Percentiles rank a stretch among this genome's conserved stretches.
Evolutionary conservation across 176 grass and related monocot genomes (phyloP).

Genomic region (Echinochloa phyllopogon): DNA sequence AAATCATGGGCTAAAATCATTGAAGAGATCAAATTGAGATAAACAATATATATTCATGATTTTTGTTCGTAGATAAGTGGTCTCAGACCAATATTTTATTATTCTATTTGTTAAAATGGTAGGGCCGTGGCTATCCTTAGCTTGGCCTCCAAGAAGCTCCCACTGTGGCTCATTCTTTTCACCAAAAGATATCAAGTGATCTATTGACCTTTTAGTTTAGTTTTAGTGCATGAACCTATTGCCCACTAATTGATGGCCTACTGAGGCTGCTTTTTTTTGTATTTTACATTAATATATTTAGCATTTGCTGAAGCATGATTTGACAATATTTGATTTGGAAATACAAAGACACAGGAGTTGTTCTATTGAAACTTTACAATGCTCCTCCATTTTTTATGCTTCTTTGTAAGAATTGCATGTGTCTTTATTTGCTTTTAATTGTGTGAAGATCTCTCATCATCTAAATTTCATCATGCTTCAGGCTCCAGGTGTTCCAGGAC

Average conservation of each 20-base stretch:
- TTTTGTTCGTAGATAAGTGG: not conserved
- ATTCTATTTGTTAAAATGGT: not conserved
- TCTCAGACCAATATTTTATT: not conserved
- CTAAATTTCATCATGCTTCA: conserved; percentile 39
- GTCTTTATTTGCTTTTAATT: conserved; percentile 28
- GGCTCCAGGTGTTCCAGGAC: conserved; percentile 44
- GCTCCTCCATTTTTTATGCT: not conserved
- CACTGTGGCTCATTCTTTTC: not conserved
- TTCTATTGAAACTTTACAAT: not conserved
- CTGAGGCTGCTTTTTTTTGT: not conserved
- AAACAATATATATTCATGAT: not conserved
- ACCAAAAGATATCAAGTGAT: not conserved
- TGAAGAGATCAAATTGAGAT: not conserved
- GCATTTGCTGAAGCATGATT: not conserved
- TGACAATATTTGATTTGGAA: conserved; percentile 7
- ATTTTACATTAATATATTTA: not conserved
- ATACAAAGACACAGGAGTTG: not conserved
- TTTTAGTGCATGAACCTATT: not conserved
- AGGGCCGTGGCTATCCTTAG: not conserved
- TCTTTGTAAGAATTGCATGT: not conserved
- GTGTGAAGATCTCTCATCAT: conserved; percentile 34
- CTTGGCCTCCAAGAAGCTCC: not conserved
- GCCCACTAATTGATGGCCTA: not conserved
- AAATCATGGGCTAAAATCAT: conserved; percentile 6
- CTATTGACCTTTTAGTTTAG: not conserved